Conservation (phyloP, 495 filamentous ascomycete genomes). For the Ascodesmis nigricans region DNA sequence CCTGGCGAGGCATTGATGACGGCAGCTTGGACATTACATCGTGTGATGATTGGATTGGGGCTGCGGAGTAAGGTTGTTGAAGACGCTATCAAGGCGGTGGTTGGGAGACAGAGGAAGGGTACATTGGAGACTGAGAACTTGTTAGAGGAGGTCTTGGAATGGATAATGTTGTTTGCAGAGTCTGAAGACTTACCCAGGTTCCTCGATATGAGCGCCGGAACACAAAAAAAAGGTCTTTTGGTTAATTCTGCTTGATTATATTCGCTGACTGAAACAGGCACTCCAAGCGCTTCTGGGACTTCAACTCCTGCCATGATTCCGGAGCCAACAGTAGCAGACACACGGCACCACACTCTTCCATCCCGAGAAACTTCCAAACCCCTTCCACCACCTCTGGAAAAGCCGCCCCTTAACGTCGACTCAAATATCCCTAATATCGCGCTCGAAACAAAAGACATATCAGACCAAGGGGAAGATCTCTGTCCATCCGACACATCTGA, state of each 20-base stretch:
- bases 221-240: no score
- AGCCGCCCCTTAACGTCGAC: neutral
- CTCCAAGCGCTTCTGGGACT: neutral
- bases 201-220: no score
- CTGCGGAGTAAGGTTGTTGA: slow-evolving; percentile 43
- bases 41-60: slow-evolving; percentile 40
- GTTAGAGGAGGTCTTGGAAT: slow-evolving; percentile 66
- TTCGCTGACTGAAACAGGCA: no score
- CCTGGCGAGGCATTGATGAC: slow-evolving; percentile 50
- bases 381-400: neutral
- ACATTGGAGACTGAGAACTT: neutral
- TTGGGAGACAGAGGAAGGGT: neutral
- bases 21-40: slow-evolving; percentile 60
- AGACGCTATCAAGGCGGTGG: slow-evolving; percentile 29
- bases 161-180: slow-evolving; percentile 52
- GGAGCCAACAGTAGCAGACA: slow-evolving; percentile 8
- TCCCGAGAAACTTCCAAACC: neutral
- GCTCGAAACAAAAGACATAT: slow-evolving; percentile 22
- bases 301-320: slow-evolving; percentile 1
- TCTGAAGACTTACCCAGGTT: no score
- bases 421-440: slow-evolving; percentile 14
- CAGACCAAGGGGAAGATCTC: slow-evolving; percentile 10
- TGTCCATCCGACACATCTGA: slow-evolving; percentile 19
- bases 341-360: slow-evolving; percentile 6
- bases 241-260: no score